Conservation (phyloP, 2,329 filamentous ascomycete species). For the Sarocladium oryzae region DNA sequence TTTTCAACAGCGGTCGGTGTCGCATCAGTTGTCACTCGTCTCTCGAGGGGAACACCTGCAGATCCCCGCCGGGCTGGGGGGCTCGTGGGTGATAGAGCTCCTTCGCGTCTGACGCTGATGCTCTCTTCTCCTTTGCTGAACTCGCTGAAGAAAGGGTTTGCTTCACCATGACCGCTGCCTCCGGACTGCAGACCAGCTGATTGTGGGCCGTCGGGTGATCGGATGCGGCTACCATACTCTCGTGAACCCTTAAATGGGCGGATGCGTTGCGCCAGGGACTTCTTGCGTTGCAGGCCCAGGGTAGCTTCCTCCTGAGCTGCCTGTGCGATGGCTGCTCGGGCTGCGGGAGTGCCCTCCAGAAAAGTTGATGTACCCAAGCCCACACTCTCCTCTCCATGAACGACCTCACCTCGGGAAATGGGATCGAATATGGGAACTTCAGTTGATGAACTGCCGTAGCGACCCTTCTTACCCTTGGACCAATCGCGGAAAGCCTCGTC, state of each 20-base stretch:
- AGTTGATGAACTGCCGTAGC: slow-evolving; percentile 20
- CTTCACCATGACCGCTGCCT: slow-evolving; percentile 24
- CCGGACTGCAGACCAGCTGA: slow-evolving; percentile 18
- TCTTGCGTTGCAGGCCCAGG: slow-evolving; percentile 74
- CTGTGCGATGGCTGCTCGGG: slow-evolving; percentile 69
- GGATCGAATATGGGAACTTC: slow-evolving; percentile 61
- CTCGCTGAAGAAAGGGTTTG: slow-evolving; percentile 80
- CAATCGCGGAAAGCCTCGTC: slow-evolving; percentile 88
- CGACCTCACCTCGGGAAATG: slow-evolving; percentile 56
- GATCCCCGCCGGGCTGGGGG: slow-evolving; percentile 40
- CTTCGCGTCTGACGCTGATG: slow-evolving; percentile 38
- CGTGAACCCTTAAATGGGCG: slow-evolving; percentile 68
- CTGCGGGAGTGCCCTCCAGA: slow-evolving; percentile 86
- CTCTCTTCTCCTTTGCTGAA: slow-evolving; percentile 54
- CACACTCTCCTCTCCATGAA: slow-evolving; percentile 77
- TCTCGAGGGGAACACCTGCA: slow-evolving; percentile 46
- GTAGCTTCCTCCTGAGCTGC: slow-evolving; percentile 51
- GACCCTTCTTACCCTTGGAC: slow-evolving; percentile 34
- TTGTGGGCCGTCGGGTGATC: slow-evolving; percentile 32
- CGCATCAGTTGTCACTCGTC: slow-evolving; percentile 57
- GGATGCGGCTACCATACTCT: slow-evolving; percentile 40
- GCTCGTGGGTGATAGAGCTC: slow-evolving; percentile 45
- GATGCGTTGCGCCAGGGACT: slow-evolving; percentile 88
- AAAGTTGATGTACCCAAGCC: slow-evolving; percentile 94
- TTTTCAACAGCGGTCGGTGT: slow-evolving; percentile 30